Conservation (phyloP, 345 rosid species). For the Camelina laxa region DNA sequence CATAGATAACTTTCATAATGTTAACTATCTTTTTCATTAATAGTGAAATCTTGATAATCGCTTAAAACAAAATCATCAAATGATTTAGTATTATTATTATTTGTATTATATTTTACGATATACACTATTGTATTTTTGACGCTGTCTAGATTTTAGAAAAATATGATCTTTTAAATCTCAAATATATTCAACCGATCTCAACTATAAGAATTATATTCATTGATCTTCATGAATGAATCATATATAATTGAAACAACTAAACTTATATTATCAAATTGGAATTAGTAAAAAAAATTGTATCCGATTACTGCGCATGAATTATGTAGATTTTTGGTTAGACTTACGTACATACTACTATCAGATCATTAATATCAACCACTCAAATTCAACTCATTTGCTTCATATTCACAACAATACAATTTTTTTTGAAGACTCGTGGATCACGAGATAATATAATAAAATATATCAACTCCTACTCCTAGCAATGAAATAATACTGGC, state of each 20-base stretch:
- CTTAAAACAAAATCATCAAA: background rate
- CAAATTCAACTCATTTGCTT: constrained; percentile 1
- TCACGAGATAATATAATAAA: background rate
- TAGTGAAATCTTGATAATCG: too few species aligned
- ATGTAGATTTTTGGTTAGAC: background rate
- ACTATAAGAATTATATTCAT: background rate
- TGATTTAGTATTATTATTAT: background rate
- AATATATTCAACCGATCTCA: background rate
- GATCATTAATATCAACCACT: constrained; percentile 1
- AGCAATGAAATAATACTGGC: background rate
- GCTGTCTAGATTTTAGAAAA: background rate
- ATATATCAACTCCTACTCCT: background rate
- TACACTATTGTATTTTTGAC: background rate
- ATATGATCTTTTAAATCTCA: background rate
- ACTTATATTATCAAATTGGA: background rate
- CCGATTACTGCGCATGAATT: background rate
- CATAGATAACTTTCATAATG: background rate
- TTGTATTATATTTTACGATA: too few species aligned
- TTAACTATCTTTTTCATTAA: background rate
- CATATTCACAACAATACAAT: background rate
- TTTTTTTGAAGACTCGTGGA: constrained; percentile 2
- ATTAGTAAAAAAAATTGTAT: background rate
- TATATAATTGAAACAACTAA: background rate
- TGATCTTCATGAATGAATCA: background rate
- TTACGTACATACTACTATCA: background rate